Conservation (phyloP, 78 protist species). For the Neovahlkampfia damariscottae region DNA sequence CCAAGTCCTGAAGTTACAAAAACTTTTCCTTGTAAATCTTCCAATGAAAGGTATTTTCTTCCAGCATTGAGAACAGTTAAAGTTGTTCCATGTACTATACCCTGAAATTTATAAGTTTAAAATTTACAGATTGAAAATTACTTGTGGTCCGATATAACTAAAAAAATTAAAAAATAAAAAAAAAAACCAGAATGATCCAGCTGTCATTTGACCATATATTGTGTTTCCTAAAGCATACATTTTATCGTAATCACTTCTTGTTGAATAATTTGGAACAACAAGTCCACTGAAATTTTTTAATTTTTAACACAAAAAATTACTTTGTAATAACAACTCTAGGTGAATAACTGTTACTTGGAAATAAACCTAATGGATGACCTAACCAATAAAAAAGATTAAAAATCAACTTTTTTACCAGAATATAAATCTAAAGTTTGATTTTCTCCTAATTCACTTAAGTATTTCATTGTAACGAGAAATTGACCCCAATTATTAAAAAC, state of each 20-base stretch:
- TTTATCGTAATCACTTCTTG: conserved; percentile 54
- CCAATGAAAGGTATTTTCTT: conserved; percentile 41
- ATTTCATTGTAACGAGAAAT: conserved; percentile 59
- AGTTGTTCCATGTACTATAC: conserved; percentile 87
- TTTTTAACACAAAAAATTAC: no score
- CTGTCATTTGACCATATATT: conserved; percentile 86
- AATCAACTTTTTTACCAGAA: conserved; percentile 41
- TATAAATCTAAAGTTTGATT: conserved; percentile 70
- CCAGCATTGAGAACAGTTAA: conserved; percentile 77
- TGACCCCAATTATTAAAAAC: conserved; percentile 80
- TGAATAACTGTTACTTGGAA: conserved; percentile 17
- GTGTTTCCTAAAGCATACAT: conserved; percentile 73
- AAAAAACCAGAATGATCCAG: conserved; percentile 59
- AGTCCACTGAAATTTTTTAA: no score
- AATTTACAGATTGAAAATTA: no score
- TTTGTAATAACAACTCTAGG: conserved; percentile 68
- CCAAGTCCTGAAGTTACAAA: conserved; percentile 83
- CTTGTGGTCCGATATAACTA: conserved; percentile 64
- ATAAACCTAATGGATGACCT: conserved; percentile 36
- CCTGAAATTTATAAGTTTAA: no score
- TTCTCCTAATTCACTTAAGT: conserved; percentile 61
- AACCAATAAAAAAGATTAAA: not conserved
- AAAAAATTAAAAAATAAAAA: not conserved
- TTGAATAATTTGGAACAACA: conserved; percentile 79
- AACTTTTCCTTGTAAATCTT: not conserved